Evolutionary conservation across 768 basidiomycete genomes (phyloP).

Genomic region (Daedaleopsis nitida): DNA sequence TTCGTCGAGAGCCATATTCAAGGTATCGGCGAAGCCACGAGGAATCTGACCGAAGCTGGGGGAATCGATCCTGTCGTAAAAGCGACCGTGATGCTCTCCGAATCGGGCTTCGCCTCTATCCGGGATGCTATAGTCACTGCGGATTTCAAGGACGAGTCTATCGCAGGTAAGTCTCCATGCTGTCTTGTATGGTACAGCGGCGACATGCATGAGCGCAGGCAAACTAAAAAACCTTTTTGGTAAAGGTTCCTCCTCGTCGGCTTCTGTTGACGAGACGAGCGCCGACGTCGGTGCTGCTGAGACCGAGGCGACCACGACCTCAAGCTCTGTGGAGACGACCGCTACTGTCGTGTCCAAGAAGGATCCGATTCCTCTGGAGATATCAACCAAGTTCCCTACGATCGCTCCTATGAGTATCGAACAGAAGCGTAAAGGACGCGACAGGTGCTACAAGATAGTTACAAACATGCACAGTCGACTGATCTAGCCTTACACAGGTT

Average conservation of each 20-base stretch:
- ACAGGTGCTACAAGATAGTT: slow-evolving; percentile 59
- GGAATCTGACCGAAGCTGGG: slow-evolving; percentile 82
- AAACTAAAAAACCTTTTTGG: slow-evolving; percentile 91
- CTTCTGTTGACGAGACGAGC: slow-evolving; percentile 29
- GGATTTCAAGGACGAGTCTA: slow-evolving; percentile 79
- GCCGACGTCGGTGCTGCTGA: slow-evolving; percentile 40
- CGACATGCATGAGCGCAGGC: slow-evolving; percentile 43
- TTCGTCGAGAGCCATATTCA: slow-evolving; percentile 72
- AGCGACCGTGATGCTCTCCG: slow-evolving; percentile 79
- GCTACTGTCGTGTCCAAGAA: slow-evolving; percentile 35
- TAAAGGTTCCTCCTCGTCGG: slow-evolving; percentile 47
- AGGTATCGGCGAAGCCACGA: slow-evolving; percentile 75
- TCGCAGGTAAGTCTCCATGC: slow-evolving; percentile 54
- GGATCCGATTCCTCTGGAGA: slow-evolving; percentile 67
- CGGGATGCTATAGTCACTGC: slow-evolving; percentile 78
- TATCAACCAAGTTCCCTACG: slow-evolving; percentile 63
- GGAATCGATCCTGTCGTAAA: slow-evolving; percentile 85
- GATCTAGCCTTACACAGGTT: slow-evolving; percentile 52
- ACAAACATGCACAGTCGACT: background rate
- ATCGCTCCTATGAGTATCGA: slow-evolving; percentile 75
- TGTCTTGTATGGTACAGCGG: slow-evolving; percentile 1
- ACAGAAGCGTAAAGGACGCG: slow-evolving; percentile 73
- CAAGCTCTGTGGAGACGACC: slow-evolving; percentile 35
- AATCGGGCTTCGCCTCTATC: slow-evolving; percentile 84
- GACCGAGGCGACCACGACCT: slow-evolving; percentile 12